Evolutionary conservation across 495 filamentous ascomycete species (phyloP).

Genomic region (Filosporella fistucella): DNA sequence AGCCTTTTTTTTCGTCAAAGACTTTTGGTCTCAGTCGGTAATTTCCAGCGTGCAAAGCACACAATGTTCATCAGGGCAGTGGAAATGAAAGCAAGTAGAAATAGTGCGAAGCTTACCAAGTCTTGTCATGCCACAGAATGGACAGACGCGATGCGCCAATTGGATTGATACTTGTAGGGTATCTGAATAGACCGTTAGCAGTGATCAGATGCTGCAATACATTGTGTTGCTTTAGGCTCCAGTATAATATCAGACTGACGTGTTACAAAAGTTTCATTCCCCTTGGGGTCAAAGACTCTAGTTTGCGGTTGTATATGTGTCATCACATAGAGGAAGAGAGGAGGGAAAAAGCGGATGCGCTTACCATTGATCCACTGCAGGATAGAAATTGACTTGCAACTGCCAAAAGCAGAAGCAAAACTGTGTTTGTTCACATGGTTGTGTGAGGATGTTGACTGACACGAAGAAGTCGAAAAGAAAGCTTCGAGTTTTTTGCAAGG

Average conservation of each 20-base stretch:
- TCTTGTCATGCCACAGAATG: too few relatives aligned
- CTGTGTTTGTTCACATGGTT: slow-evolving; percentile 21
- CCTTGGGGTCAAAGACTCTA: slow-evolving; percentile 99
- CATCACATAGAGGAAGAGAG: slow-evolving; percentile 37
- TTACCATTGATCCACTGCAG: slow-evolving; percentile 8
- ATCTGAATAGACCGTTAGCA: too few relatives aligned
- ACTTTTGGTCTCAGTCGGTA: slow-evolving; percentile 88
- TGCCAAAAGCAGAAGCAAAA: slow-evolving; percentile 8
- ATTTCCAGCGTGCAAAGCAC: slow-evolving; percentile 98
- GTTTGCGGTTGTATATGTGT: slow-evolving; percentile 85
- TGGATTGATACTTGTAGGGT: too few relatives aligned
- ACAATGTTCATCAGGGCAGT: slow-evolving; percentile 67
- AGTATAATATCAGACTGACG: slow-evolving; percentile 90
- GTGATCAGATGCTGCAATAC: too few relatives aligned
- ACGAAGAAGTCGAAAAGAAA: slow-evolving; percentile 10
- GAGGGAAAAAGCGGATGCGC: slow-evolving; percentile 7
- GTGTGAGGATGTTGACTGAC: slow-evolving; percentile 1
- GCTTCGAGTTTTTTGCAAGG: slow-evolving; percentile 18
- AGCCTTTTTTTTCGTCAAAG: slow-evolving; percentile 86
- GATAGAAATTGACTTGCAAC: not conserved
- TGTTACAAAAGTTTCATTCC: slow-evolving; percentile 97
- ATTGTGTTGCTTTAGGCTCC: too few relatives aligned
- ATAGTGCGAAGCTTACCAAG: slow-evolving; percentile 13
- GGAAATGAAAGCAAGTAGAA: not conserved
- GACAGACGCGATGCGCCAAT: too few relatives aligned